Percentiles rank a stretch among this genome's conserved stretches.
These are phyloP conservation scores for Novymonas esmeraldas DNA, from an alignment of 208 protist genomes.

Conservation along the genomic window DNA sequence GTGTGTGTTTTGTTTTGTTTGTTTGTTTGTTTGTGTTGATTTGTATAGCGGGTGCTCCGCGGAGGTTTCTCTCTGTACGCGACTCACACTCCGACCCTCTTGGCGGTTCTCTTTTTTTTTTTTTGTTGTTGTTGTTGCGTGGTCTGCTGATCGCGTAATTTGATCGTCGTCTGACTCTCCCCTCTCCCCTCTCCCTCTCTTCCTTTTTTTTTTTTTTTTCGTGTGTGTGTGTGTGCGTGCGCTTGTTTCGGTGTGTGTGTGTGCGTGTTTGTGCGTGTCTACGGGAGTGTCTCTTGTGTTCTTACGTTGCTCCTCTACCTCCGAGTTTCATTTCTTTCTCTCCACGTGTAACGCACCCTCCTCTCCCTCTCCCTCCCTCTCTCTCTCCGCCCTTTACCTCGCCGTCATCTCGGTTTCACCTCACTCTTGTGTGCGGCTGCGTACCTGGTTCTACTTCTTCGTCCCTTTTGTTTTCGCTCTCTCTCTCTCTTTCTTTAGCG, in stretches of 20 bases:
- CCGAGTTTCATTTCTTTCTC: not conserved
- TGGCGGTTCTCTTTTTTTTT: too few relatives aligned
- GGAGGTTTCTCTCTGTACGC: too few relatives aligned
- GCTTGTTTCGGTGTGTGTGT: not conserved
- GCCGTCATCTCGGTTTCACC: slow-evolving; percentile 14
- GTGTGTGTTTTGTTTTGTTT: too few relatives aligned
- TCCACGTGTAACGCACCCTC: not conserved
- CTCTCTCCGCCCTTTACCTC: slow-evolving; percentile 7
- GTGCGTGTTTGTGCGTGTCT: too few relatives aligned
- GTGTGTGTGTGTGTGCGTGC: not conserved
- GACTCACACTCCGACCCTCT: too few relatives aligned
- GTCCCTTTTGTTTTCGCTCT: not conserved
- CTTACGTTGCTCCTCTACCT: not conserved
- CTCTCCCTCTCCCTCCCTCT: slow-evolving; percentile 11
- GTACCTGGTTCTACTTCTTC: not conserved
- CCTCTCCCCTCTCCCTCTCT: not conserved
- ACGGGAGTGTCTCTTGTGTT: not conserved
- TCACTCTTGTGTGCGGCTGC: too few relatives aligned
- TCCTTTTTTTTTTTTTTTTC: not conserved
- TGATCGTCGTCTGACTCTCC: too few relatives aligned
- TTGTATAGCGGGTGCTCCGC: too few relatives aligned
- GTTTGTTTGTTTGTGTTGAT: too few relatives aligned
- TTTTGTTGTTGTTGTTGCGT: too few relatives aligned
- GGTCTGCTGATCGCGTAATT: too few relatives aligned
- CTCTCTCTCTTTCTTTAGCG: not conserved